Conservation (phyloP, 305 asterid species). For the Rubia occidens region DNA sequence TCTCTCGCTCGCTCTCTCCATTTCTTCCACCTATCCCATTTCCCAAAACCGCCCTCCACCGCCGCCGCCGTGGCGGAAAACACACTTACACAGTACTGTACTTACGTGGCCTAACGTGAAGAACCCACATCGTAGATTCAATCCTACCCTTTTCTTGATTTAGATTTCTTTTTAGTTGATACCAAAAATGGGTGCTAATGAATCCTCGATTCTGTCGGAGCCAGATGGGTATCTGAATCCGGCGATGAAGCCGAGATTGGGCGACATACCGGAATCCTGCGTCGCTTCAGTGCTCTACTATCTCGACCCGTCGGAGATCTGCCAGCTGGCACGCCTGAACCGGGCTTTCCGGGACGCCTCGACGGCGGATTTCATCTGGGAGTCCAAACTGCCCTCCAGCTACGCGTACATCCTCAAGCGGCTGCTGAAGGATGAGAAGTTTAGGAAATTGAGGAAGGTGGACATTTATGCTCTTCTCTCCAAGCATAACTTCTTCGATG, state of each 20-base stretch:
- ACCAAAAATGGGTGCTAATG: conserved; percentile 22
- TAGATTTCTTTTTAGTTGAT: neutral
- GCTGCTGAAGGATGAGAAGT: too few species aligned
- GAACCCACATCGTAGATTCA: neutral
- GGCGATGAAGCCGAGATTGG: conserved; percentile 31
- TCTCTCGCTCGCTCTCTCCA: too few species aligned
- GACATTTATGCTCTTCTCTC: too few species aligned
- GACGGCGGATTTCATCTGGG: too few species aligned
- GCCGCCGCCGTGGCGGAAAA: neutral
- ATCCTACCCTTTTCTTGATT: neutral
- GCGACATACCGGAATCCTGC: conserved; percentile 69
- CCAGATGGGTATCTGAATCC: conserved; percentile 11
- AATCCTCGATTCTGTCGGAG: conserved; percentile 9
- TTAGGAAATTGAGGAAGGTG: too few species aligned
- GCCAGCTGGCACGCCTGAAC: too few species aligned
- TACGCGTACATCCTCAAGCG: too few species aligned
- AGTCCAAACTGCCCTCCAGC: too few species aligned
- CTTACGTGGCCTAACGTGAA: conserved; percentile 2
- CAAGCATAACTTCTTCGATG: conserved; percentile 18
- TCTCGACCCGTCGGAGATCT: conserved; percentile 17
- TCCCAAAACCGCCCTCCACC: conserved; percentile 5
- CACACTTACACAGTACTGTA: neutral
- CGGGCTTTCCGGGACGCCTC: too few species aligned
- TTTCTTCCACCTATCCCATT: too few species aligned
- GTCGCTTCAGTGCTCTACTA: conserved; percentile 50